Evolutionary conservation across 768 basidiomycete genomes (phyloP).

Genomic region (Calocera viscosa): DNA sequence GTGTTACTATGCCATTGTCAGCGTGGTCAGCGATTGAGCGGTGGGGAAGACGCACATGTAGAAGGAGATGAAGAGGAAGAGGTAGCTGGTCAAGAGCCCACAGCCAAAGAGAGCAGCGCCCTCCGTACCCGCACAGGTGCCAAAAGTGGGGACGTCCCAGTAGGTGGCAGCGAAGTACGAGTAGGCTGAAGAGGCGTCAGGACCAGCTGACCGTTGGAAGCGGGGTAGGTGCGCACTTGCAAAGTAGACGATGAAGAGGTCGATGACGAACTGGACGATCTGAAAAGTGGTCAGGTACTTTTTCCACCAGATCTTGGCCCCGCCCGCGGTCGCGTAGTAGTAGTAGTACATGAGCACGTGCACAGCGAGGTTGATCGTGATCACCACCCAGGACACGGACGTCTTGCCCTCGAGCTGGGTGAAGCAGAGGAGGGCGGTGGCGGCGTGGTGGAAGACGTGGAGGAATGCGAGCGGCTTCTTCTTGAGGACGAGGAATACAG

Average conservation of each 20-base stretch:
- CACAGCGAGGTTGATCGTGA: slow-evolving; percentile 76
- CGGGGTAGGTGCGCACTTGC: slow-evolving; percentile 55
- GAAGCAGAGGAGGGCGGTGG: slow-evolving; percentile 89
- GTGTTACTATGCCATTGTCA: no score
- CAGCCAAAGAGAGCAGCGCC: slow-evolving; percentile 82
- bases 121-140: slow-evolving; percentile 81
- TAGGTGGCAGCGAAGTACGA: slow-evolving; percentile 62
- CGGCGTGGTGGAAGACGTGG: slow-evolving; percentile 98
- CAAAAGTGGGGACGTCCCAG: slow-evolving; percentile 50
- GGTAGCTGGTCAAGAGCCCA: slow-evolving; percentile 74
- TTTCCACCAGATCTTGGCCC: slow-evolving; percentile 99
- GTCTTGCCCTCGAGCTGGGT: slow-evolving; percentile 90
- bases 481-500: slow-evolving; percentile 92
- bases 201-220: slow-evolving; percentile 15
- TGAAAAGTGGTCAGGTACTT: slow-evolving; percentile 95
- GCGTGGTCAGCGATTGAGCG: no score
- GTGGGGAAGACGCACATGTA: slow-evolving; percentile 40
- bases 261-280: slow-evolving; percentile 90
- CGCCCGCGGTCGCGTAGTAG: slow-evolving; percentile 96
- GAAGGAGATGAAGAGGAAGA: slow-evolving; percentile 91
- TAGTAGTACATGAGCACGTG: slow-evolving; percentile 99
- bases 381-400: slow-evolving; percentile 96
- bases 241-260: slow-evolving; percentile 83
- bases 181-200: slow-evolving; percentile 39
- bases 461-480: slow-evolving; percentile 97